Evolutionary conservation across 495 filamentous ascomycete genomes (phyloP).

Genomic region (Recurvomyces mirabilis): DNA sequence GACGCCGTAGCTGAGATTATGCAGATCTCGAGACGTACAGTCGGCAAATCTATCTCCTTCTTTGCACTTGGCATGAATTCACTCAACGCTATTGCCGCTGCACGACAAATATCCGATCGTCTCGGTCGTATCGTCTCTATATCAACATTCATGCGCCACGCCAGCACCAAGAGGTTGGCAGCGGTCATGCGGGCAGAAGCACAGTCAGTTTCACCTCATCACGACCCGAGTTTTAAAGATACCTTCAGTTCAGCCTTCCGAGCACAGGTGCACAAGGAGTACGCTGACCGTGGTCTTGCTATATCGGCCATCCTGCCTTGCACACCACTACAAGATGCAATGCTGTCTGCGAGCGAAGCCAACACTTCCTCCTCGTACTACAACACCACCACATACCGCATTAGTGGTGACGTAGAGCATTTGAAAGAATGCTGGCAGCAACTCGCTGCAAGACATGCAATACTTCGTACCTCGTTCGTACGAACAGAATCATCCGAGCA

Average conservation of each 20-base stretch:
- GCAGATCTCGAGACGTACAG: slow-evolving; percentile 31
- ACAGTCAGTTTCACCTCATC: too few relatives aligned
- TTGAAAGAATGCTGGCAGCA: slow-evolving; percentile 39
- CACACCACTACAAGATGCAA: slow-evolving; percentile 71
- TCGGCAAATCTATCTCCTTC: slow-evolving; percentile 43
- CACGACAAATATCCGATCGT: slow-evolving; percentile 37
- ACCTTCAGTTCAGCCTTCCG: slow-evolving; percentile 33
- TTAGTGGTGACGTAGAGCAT: slow-evolving; percentile 34
- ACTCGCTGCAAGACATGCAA: slow-evolving; percentile 47
- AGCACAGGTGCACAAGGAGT: slow-evolving; percentile 25
- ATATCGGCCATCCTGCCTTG: slow-evolving; percentile 57
- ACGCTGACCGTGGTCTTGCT: slow-evolving; percentile 26
- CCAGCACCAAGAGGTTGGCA: too few relatives aligned
- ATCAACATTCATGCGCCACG: slow-evolving; percentile 43
- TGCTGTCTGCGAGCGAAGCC: slow-evolving; percentile 46
- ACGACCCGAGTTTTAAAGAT: too few relatives aligned
- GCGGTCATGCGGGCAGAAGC: too few relatives aligned
- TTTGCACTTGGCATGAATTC: slow-evolving; percentile 67
- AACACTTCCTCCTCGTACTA: slow-evolving; percentile 37
- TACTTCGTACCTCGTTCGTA: slow-evolving; percentile 52
- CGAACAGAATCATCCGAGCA: slow-evolving; percentile 38
- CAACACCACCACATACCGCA: slow-evolving; percentile 43
- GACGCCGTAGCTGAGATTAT: slow-evolving; percentile 40
- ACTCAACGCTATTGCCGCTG: slow-evolving; percentile 62
- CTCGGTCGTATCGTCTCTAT: slow-evolving; percentile 42